These are phyloP conservation scores for Mrakia blollopis DNA, from an alignment of 768 basidiomycete genomes.

Conservation along the genomic window DNA sequence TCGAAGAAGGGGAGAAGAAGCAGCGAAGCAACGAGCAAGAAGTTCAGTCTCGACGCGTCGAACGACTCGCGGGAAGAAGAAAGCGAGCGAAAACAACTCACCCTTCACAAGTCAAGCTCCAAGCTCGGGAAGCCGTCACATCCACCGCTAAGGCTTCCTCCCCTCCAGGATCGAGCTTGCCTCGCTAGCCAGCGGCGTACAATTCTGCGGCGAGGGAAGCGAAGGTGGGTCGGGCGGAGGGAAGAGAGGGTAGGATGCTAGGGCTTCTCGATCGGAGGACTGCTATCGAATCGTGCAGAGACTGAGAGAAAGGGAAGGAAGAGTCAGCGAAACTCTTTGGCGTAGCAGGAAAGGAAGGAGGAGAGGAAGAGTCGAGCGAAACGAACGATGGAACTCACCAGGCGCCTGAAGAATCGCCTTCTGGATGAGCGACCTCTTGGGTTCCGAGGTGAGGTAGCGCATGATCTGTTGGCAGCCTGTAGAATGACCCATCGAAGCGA, in stretches of 20 bases:
- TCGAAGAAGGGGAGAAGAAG: background rate
- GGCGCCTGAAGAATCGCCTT: conserved; percentile 29
- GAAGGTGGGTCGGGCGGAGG: background rate
- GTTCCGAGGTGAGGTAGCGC: conserved; percentile 17
- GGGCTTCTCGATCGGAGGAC: conserved; percentile 26
- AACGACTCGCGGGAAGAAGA: background rate
- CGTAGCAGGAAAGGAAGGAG: background rate
- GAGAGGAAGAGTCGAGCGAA: background rate
- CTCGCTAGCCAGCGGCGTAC: background rate
- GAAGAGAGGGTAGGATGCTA: background rate
- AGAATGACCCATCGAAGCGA: conserved; percentile 24
- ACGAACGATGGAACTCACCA: conserved; percentile 3
- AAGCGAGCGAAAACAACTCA: background rate
- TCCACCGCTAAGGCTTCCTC: conserved; percentile 4
- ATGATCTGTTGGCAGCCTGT: conserved; percentile 33
- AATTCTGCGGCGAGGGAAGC: background rate
- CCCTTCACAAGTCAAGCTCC: conserved; percentile 22
- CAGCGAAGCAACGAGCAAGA: background rate
- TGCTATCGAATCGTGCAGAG: background rate
- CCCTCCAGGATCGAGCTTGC: conserved; percentile 1
- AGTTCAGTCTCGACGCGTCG: too few species aligned
- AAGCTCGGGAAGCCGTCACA: conserved; percentile 24
- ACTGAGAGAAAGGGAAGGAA: background rate
- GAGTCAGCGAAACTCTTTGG: too few species aligned
- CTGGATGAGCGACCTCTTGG: background rate